phyloP scores from a whole-genome alignment of 2,329 filamentous ascomycete genomes.

The Stylonectria norvegica region DNA sequence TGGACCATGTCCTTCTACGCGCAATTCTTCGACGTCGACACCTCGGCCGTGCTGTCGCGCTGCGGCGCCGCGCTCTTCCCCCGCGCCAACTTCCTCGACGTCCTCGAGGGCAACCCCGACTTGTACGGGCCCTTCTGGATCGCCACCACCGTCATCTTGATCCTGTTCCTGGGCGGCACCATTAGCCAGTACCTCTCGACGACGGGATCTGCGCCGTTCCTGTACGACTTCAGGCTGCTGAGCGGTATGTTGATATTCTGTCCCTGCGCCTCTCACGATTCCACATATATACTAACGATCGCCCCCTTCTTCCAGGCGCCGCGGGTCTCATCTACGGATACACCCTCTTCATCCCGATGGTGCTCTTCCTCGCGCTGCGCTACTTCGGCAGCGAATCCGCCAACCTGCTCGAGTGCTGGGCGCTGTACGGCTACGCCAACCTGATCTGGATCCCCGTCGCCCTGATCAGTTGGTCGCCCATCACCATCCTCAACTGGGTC shows the following conservation, averaged over 20 bases:
- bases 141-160: conserved; percentile 93
- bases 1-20: conserved; percentile 94
- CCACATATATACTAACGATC: conserved; percentile 5
- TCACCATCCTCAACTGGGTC: conserved; percentile 85
- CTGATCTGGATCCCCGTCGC: conserved; percentile 96
- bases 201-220: conserved; percentile 68
- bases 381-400: conserved; percentile 96
- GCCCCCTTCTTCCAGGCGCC: conserved; percentile 55
- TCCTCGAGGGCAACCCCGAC: conserved; percentile 94
- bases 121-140: conserved; percentile 99
- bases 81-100: conserved; percentile 91
- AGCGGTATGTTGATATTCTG: conserved; percentile 57
- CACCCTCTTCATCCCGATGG: conserved; percentile 79
- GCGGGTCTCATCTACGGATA: conserved; percentile 95
- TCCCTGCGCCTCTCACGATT: background rate
- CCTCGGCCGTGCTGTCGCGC: conserved; percentile 78
- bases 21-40: conserved; percentile 98
- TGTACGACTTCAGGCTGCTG: conserved; percentile 86
- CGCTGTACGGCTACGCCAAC: conserved; percentile 93
- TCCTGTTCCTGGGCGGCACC: conserved; percentile 90
- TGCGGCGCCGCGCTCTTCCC: conserved; percentile 89
- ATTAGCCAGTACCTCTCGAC: conserved; percentile 85
- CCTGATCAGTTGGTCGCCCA: conserved; percentile 82
- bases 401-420: conserved; percentile 92
- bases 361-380: conserved; percentile 80